phyloP scores from a whole-genome alignment of 225 moss, liverwort and hornwort genomes.

The Lunularia cruciata region DNA sequence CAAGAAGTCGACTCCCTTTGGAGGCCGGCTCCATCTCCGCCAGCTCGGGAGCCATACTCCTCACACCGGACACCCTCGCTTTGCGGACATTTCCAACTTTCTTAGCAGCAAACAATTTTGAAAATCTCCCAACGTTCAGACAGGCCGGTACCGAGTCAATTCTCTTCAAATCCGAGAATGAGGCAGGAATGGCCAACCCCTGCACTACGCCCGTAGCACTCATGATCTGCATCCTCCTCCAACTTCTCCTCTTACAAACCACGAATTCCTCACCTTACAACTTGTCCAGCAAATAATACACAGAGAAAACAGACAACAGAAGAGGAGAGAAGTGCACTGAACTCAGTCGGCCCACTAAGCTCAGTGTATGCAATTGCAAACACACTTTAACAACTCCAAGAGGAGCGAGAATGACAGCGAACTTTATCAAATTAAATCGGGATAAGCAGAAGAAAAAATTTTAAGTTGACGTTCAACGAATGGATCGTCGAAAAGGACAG shows the following conservation, averaged over 20 bases:
- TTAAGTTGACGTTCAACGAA: neutral
- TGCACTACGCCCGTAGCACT: slow-evolving; percentile 7
- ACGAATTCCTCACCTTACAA: neutral
- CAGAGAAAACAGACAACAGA: neutral
- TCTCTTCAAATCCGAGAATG: slow-evolving; percentile 60
- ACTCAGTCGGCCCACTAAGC: too few relatives aligned
- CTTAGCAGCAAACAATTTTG: slow-evolving; percentile 25
- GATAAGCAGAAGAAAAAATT: too few relatives aligned
- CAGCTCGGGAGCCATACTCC: slow-evolving; percentile 68
- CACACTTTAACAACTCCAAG: neutral
- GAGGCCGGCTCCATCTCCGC: slow-evolving; percentile 87
- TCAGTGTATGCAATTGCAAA: neutral
- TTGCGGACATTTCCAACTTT: slow-evolving; percentile 26
- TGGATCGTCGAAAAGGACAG: neutral
- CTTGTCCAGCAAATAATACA: too few relatives aligned
- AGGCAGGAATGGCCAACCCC: slow-evolving; percentile 39
- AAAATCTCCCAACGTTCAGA: slow-evolving; percentile 40
- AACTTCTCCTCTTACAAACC: neutral
- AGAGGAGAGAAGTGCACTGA: too few relatives aligned
- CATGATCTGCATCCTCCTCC: slow-evolving; percentile 17
- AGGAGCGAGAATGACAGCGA: neutral
- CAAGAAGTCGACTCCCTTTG: slow-evolving; percentile 73
- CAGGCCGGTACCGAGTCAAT: slow-evolving; percentile 55
- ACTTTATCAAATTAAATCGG: too few relatives aligned
- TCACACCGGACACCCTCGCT: slow-evolving; percentile 44